Evolutionary conservation across 1,139 yeast species (phyloP), one percentile per base, ranked within the genome.

Genomic region (Kluyveromyces marxianus): DNA sequence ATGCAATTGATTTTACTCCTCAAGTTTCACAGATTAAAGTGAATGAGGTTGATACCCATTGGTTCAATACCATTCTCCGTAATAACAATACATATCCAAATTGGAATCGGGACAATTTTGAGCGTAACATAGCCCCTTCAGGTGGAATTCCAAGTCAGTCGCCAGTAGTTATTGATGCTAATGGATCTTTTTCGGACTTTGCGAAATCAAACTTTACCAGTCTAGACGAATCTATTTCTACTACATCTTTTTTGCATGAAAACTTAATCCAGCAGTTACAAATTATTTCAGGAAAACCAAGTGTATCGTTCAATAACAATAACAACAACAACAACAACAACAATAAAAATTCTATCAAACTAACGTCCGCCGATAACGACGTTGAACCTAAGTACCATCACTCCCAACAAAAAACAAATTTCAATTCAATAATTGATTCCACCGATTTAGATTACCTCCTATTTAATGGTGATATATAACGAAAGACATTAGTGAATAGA

Each of bases 221-320:
- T 10, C 26, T 42, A 6, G 47, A 49, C 14, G 46, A 44, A 25
- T 33, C 43, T 7, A 43, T 41, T 25, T 33, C 38, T 6, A 39
- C 34, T 32, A 46, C 49, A 25, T 40, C 47, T 26, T 33, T 47
- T 3, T 38, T 48, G 3, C 52, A 44, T n/a, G 50, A 49, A 24
- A 51, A 46, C 21, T 47, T 51, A 8, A 42, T 50, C 35, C 50
- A 48, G 37, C 53, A 47, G 41, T 35, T 51, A 28, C 51, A 50
- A 31, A 43, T 46, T 21, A 29, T 52, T 21, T 45, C 48, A 7
- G 36, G 31, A 28, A 38, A 30, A 24, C 47, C 39, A 21, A 27
- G 37, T 7, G 10, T 33, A 30, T 26, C 27, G 8, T 42, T 35
- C 10, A 7, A 7, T 30, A 10, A 30, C 10, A 30, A 7, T 30